Conservation (phyloP, 169 alveolate species). For the Miamiensis avidus region DNA sequence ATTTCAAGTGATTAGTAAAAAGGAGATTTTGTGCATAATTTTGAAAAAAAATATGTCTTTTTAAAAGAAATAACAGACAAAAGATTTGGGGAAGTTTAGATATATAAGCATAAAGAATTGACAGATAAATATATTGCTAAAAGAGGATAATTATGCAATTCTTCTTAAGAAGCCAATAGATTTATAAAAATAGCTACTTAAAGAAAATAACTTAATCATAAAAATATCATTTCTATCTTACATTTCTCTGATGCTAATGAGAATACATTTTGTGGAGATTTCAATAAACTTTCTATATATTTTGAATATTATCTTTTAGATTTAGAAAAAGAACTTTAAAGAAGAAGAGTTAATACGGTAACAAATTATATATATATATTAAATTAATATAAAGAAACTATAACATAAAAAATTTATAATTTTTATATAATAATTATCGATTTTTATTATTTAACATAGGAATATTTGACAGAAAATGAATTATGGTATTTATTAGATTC, state of each 20-base stretch:
- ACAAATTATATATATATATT: background rate
- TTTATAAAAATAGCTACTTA: background rate
- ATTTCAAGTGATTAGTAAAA: too few species aligned
- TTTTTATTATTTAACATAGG: too few species aligned
- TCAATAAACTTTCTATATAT: constrained; percentile 4
- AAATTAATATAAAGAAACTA: too few species aligned
- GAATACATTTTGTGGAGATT: constrained; percentile 15
- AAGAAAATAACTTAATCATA: constrained; percentile 8
- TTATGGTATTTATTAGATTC: constrained; percentile 18
- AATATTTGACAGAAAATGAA: constrained; percentile 11
- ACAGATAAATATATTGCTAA: constrained; percentile 3
- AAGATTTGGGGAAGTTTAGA: constrained; percentile 15
- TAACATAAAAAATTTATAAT: too few species aligned
- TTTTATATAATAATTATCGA: too few species aligned
- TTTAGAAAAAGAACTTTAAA: constrained; percentile 18
- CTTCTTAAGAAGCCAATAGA: background rate
- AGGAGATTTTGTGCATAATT: constrained; percentile 4
- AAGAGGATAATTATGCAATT: background rate
- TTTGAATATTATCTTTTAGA: constrained; percentile 12
- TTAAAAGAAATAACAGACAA: constrained; percentile 12
- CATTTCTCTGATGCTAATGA: constrained; percentile 11
- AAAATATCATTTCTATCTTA: background rate
- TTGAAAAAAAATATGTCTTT: background rate
- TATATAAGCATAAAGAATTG: constrained; percentile 14
- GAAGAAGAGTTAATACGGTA: constrained; percentile 16